Base-by-base conservation (phyloP, 1,139 yeast species). In the Suhomyces anneliseae region DNA sequence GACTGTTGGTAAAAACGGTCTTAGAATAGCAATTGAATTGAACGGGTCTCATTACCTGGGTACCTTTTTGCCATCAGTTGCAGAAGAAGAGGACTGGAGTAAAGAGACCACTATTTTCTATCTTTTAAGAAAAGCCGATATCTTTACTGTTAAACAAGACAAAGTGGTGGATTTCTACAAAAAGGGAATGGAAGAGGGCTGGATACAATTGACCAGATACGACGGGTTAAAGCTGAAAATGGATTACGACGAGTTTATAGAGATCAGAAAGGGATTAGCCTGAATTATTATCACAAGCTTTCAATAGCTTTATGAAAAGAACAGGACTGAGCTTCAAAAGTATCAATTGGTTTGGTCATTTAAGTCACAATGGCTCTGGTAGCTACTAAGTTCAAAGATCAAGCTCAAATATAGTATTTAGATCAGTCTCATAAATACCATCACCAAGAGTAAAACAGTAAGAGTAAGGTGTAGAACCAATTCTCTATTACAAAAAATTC, bases 31-130 rank as follows among this genome's bases (percentile, higher is more conserved):
- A 27, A 76, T 89, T 51, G 62, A 64, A 0, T 51, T 60, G 11
- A 57, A 65, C 12, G 69, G 74, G 26, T 56, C 64, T 27, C 49
- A 59, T 8, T 71, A 71, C 50, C 79, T 85, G 43, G 90, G 97
- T 0, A 93, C 99, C 0, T 93, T 90, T 56, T 67, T 95, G 41
- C 99, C 99, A 0, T 87, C 83, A 40, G 98, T 95, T 1, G 95
- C 97, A 12, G 76, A 70, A n/a, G 98, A 92, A 54, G 96, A 92
- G 57, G 82, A 79, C 4, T 92, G 98, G 97, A 81, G 78, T 55
- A 78, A 87, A 59, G 67, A 70, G 14, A 83, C 87, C 14, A 92
- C 99, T 0, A 68, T 92, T 47, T 73, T 72, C 53, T 78, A 88
- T 55, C 74, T 95, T 40, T 79, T 93, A 5, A 70, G 74, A 35